Percentiles rank a stretch among this genome's conserved stretches.
phyloP scores from a whole-genome alignment of 2,329 filamentous ascomycete genomes.

The Plectosphaerella sp. region DNA sequence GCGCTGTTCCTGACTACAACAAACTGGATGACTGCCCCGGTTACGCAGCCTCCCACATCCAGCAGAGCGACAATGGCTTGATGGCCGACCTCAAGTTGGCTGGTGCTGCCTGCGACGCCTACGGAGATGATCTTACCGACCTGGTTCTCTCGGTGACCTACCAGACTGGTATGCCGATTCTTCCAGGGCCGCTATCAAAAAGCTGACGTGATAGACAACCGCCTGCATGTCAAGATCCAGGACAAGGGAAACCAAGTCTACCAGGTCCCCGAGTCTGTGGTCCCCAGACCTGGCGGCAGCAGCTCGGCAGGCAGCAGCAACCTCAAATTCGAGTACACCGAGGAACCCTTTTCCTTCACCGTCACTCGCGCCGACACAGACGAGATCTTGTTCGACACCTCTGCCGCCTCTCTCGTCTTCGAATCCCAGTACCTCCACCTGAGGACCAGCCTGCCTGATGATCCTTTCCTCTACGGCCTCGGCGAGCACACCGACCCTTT shows the following conservation, averaged over 20 bases:
- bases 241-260: slow-evolving; percentile 67
- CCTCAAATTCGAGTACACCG: slow-evolving; percentile 40
- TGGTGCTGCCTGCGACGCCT: slow-evolving; percentile 17
- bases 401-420: slow-evolving; percentile 63
- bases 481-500: slow-evolving; percentile 74
- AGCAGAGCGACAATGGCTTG: slow-evolving; percentile 47
- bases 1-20: not conserved
- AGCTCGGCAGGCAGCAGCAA: slow-evolving; percentile 27
- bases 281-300: slow-evolving; percentile 51
- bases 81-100: slow-evolving; percentile 31
- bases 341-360: slow-evolving; percentile 61
- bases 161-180: slow-evolving; percentile 18
- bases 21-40: slow-evolving; percentile 1
- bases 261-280: slow-evolving; percentile 65
- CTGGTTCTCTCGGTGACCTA: slow-evolving; percentile 25
- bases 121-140: slow-evolving; percentile 16
- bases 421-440: slow-evolving; percentile 74
- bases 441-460: slow-evolving; percentile 62
- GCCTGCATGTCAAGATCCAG: slow-evolving; percentile 72
- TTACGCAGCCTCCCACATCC: slow-evolving; percentile 52
- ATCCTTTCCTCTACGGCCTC: slow-evolving; percentile 72
- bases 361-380: slow-evolving; percentile 36
- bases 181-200: not conserved
- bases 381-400: slow-evolving; percentile 65
- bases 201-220: slow-evolving; percentile 41